Conservation (phyloP, 805 yeast species). For the Metschnikowia kofuensis region DNA sequence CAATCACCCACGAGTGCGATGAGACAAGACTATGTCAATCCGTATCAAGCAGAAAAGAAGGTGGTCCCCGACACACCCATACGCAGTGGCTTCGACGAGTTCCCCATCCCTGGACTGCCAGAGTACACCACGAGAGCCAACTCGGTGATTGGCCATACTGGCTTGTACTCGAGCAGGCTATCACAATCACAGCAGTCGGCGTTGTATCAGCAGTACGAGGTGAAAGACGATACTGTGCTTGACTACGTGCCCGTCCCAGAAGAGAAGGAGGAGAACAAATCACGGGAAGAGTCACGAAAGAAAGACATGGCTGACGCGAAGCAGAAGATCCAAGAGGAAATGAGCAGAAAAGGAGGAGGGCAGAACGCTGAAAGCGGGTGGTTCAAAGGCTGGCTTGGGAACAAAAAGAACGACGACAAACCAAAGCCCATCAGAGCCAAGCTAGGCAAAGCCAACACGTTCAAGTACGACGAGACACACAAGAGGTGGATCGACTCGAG, state of each 20-base stretch:
- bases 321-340: conserved; percentile 14
- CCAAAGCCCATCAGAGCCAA: conserved; percentile 76
- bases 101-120: conserved; percentile 46
- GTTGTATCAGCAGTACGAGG: conserved; percentile 44
- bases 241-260: conserved; percentile 42
- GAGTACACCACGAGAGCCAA: conserved; percentile 44
- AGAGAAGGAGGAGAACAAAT: conserved; percentile 44
- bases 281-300: conserved; percentile 31
- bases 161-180: conserved; percentile 37
- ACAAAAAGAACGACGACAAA: conserved; percentile 50
- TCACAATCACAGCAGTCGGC: conserved; percentile 45
- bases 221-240: conserved; percentile 42
- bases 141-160: conserved; percentile 37
- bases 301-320: conserved; percentile 22
- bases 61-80: conserved; percentile 8
- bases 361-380: conserved; percentile 38
- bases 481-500: conserved; percentile 83
- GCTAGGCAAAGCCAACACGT: conserved; percentile 67
- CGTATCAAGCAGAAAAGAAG: conserved; percentile 22
- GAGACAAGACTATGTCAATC: conserved; percentile 23
- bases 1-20: conserved; percentile 2
- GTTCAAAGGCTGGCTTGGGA: conserved; percentile 43
- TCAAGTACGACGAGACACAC: conserved; percentile 78
- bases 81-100: conserved; percentile 31
- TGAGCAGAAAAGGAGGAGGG: conserved; percentile 18